Evolutionary conservation across 129 eudicot species (phyloP), one percentile per base, ranked within the genome.

Genomic region (Tanacetum coccineum): DNA sequence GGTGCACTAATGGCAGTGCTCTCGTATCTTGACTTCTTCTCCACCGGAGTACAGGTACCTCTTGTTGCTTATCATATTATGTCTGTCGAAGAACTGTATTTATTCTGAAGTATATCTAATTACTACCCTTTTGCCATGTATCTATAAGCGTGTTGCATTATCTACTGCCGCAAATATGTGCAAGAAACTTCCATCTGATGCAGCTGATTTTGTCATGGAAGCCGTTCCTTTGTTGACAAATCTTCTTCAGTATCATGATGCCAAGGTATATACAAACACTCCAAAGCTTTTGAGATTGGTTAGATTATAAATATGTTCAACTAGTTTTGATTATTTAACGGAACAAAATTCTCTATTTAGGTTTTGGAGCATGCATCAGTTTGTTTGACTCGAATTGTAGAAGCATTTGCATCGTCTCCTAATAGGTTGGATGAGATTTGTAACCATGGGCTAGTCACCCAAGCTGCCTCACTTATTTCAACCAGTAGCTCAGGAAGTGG

Each of bases 91-190:
- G 44, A 45, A 17, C 1, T 57, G 13, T 26, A 58, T 28, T 3
- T 62, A 4, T 0, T 22, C 46, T 30, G 40, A 40, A 66, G 12
- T 22, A 3, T 9, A 52, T 63, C 5, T 44, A 40, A 52, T 45
- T 13, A 52, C 51, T n/a, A 60, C 21, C 22, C 57, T 21, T 17
- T 53, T 54, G 13, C 18, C 6, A 17, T 62, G 15, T 32, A 18
- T 72, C 6, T 44, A 15, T 54, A 71, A 87, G 97, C 80, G 97
- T 59, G 97, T 87, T 13, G 95, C 97, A 68, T 71, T 91, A 48
- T 75, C 95, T 42, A 87, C 95, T 72, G 95, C 95, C 39, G 97
- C 91, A 79, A 91, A 87, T 71, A 91, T 91, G 87, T 91, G 97
- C 90, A 87, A 87, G 80, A 91, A 91, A 55, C 84, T 91, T 14